A percentile compares a stretch with the other conserved stretches of the same genome.
Conservation (phyloP, 1,284 basidiomycete species). For the Cryptococcus sp. region DNA sequence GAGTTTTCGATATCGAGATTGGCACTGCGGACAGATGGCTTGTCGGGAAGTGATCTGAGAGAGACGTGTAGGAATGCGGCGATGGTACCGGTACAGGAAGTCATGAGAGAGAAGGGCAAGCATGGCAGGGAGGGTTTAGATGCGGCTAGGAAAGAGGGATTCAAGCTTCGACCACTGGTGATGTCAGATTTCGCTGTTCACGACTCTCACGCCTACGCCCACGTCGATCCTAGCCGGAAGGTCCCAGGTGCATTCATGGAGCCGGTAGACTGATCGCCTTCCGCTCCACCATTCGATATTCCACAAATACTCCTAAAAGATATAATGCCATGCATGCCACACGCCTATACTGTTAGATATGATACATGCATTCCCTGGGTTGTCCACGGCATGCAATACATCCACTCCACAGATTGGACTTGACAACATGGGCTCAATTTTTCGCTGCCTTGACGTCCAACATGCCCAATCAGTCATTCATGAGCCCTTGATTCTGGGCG, state of each 20-base stretch:
- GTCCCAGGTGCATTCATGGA: slow-evolving; percentile 26
- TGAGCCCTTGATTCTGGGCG: no score
- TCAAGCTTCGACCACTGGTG: slow-evolving; percentile 65
- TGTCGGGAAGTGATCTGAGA: slow-evolving; percentile 86
- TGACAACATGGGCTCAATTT: no score
- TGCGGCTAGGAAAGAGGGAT: slow-evolving; percentile 55
- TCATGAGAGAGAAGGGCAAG: slow-evolving; percentile 62
- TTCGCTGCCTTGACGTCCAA: no score
- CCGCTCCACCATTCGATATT: no score
- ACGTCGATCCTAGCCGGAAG: slow-evolving; percentile 40
- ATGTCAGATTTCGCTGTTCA: slow-evolving; percentile 66
- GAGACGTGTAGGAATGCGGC: slow-evolving; percentile 93
- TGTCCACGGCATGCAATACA: no score
- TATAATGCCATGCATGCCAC: no score
- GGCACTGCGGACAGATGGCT: slow-evolving; percentile 68
- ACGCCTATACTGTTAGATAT: no score
- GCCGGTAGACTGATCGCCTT: slow-evolving; percentile 31
- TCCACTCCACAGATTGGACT: no score
- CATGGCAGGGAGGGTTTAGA: slow-evolving; percentile 45
- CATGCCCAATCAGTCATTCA: no score
- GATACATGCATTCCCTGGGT: no score
- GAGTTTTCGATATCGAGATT: slow-evolving; percentile 64
- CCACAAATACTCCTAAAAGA: no score
- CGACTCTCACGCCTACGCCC: slow-evolving; percentile 51
- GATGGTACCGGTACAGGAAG: slow-evolving; percentile 85